Evolutionary conservation across 495 filamentous ascomycete genomes (phyloP), one percentile per base, ranked within the genome.

Genomic region (Penicillium coprophilum): DNA sequence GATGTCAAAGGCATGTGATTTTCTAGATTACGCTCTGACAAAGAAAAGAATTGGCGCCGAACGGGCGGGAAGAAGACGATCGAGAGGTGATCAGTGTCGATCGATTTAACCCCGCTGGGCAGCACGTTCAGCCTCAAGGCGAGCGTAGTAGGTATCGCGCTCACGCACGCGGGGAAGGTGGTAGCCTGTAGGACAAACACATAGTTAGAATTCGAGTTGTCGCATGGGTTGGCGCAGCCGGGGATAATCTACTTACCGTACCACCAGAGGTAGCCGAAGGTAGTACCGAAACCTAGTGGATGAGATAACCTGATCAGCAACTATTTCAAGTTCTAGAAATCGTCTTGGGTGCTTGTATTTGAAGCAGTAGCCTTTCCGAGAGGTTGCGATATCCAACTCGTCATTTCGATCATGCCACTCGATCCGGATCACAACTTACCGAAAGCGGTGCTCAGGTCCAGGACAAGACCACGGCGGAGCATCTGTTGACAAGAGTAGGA

Each of bases 261-360:
- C 89, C 89, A 92, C 75, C 80, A 92, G 69, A 84, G 77, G 74
- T 88, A 91, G 65, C 86, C 89, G 71, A 82, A 80, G 56, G 86
- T 80, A 59, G 79, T 80, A 60, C 87, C 87, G 70, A 89, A 81
- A 69, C 87, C 87, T 85, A 47, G 11, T 21, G 20, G 23, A 44
- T 49, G 50, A 47, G 32, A 45, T 8, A 30, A 15, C 44, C 47
- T 53, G 54, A 51, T 65, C 31, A 52, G 56, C 53, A 12, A 24
- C 20, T 30, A 10, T 24, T 27, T 23, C n/a, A 52, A 20, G 2
- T 24, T 28, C 3, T 5, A 46, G 21, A 1, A 15, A 10, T 24
- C 9, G 19, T 20, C 19, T 17, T 12, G 24, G 24, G 8, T 41
- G 21, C 21, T 47, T 23, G 19, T 30, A 38, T 20, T 32, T 24